A percentile compares a stretch with the other conserved stretches of the same genome.
These are phyloP conservation scores for Coemansia sp. DNA, from an alignment of 371 early-diverging fungal species.

Conservation along the genomic window DNA sequence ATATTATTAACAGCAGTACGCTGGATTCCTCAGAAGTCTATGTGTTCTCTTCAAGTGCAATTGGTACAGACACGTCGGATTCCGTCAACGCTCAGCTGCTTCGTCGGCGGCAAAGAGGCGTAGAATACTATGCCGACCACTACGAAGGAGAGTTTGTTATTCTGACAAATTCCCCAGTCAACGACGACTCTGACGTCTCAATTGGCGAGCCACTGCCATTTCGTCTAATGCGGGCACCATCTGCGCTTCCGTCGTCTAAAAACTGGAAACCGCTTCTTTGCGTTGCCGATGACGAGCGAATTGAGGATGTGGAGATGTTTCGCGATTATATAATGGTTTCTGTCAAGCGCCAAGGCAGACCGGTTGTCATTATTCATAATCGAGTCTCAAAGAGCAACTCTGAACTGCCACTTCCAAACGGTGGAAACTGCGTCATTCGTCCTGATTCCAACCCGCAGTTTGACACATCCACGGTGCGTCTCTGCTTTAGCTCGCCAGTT, in stretches of 20 bases:
- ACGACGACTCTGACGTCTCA: conserved; percentile 37
- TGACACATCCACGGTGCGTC: conserved; percentile 65
- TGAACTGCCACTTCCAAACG: conserved; percentile 60
- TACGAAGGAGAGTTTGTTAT: conserved; percentile 71
- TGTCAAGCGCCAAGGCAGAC: conserved; percentile 39
- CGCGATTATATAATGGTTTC: conserved; percentile 49
- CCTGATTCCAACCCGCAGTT: conserved; percentile 70
- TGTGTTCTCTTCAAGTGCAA: conserved; percentile 56
- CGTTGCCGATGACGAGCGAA: conserved; percentile 62
- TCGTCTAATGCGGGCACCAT: conserved; percentile 59
- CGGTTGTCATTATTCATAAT: conserved; percentile 39
- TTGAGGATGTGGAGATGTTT: conserved; percentile 84
- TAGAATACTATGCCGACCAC: conserved; percentile 82
- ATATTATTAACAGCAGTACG: conserved; percentile 73
- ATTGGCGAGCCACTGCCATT: conserved; percentile 50
- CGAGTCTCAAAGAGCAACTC: conserved; percentile 52
- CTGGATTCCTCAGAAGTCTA: conserved; percentile 74
- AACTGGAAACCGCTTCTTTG: conserved; percentile 66
- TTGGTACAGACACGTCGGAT: background rate
- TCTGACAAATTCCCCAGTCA: conserved; percentile 67
- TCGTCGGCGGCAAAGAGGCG: conserved; percentile 58
- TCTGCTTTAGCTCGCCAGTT: conserved; percentile 68
- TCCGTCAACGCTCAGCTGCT: conserved; percentile 51
- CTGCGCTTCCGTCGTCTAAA: conserved; percentile 43
- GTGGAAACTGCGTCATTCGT: conserved; percentile 58